A percentile compares a stretch with the other conserved stretches of the same genome.
These are phyloP conservation scores for Starmerella geochares DNA, from an alignment of 805 yeast species.

Conservation along the genomic window DNA sequence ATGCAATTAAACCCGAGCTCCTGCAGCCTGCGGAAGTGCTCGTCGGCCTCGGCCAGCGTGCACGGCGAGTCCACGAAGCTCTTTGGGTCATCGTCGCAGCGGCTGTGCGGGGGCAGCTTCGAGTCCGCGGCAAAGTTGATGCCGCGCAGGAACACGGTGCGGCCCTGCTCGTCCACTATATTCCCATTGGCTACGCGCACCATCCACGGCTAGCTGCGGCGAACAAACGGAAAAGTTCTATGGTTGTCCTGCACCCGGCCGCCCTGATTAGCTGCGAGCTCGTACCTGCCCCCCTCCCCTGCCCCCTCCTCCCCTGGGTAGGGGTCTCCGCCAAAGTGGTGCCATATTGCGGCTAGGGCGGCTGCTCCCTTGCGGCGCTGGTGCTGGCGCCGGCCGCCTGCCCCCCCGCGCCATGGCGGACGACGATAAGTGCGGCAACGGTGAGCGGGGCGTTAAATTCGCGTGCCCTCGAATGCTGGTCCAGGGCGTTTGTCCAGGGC, in stretches of 20 bases:
- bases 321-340: neutral
- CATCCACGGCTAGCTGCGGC: neutral
- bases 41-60: slow-evolving; percentile 58
- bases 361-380: neutral
- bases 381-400: no score
- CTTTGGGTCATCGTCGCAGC: slow-evolving; percentile 30
- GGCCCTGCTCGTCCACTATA: slow-evolving; percentile 46
- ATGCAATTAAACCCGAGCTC: slow-evolving; percentile 73
- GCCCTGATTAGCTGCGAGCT: neutral
- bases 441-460: no score
- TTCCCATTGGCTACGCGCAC: slow-evolving; percentile 37
- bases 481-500: no score
- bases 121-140: slow-evolving; percentile 68
- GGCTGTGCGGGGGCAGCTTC: slow-evolving; percentile 47
- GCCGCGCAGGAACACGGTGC: slow-evolving; percentile 58
- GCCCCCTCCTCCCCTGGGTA: no score
- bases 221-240: neutral
- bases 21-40: slow-evolving; percentile 59
- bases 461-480: no score
- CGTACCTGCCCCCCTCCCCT: neutral
- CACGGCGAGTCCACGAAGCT: slow-evolving; percentile 75
- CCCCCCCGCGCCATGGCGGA: no score
- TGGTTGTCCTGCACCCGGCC: no score
- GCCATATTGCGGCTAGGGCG: neutral
- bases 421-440: no score